These are phyloP conservation scores for Sphagnurus paluster DNA, from an alignment of 1,284 basidiomycete genomes.

Conservation along the genomic window DNA sequence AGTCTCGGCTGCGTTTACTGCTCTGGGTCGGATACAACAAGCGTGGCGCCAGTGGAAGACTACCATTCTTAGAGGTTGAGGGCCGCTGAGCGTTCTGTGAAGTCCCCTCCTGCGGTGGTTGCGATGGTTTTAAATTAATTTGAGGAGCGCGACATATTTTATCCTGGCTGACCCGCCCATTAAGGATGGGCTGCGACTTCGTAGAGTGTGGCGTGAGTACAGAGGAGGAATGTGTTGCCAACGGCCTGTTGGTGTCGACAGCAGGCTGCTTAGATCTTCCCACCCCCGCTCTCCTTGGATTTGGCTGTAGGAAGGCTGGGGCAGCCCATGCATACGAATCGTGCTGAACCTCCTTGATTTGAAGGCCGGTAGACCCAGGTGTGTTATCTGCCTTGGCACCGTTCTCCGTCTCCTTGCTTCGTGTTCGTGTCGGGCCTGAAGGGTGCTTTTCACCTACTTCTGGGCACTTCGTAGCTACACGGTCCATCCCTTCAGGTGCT, in stretches of 20 bases:
- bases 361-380: background rate
- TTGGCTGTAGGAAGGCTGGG: slow-evolving; percentile 17
- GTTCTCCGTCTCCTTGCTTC: background rate
- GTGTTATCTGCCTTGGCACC: background rate
- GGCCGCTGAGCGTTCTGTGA: background rate
- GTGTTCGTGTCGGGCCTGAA: background rate
- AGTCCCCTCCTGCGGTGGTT: background rate
- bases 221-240: background rate
- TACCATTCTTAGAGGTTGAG: background rate
- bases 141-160: background rate
- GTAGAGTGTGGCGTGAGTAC: slow-evolving; percentile 1
- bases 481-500: background rate
- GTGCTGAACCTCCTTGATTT: slow-evolving; percentile 14
- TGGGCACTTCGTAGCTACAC: background rate
- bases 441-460: too few relatives aligned
- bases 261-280: background rate
- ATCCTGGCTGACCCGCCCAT: background rate
- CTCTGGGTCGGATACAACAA: background rate
- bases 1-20: slow-evolving; percentile 6
- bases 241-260: background rate
- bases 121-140: background rate
- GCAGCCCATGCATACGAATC: slow-evolving; percentile 17
- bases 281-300: background rate
- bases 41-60: background rate
- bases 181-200: background rate